A percentile compares a stretch with the other conserved stretches of the same genome.
phyloP scores from a whole-genome alignment of 1,284 basidiomycete species.

The Thelephora terrestris region DNA sequence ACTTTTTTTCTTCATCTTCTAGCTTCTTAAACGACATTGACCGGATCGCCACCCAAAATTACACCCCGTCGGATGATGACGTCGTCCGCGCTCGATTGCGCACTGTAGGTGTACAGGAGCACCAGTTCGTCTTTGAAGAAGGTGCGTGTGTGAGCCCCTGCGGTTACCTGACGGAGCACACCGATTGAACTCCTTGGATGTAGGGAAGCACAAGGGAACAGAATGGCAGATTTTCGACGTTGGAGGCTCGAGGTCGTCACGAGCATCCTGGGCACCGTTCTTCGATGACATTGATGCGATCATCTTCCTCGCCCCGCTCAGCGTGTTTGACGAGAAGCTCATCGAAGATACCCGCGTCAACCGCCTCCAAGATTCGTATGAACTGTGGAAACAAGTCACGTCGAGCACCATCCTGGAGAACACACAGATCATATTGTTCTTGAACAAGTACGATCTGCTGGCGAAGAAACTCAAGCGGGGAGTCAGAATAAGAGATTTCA shows the following conservation, averaged over 20 bases:
- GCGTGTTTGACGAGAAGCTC: conserved; percentile 55
- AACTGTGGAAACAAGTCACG: conserved; percentile 51
- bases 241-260: conserved; percentile 26
- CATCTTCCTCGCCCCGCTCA: conserved; percentile 63
- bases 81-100: conserved; percentile 58
- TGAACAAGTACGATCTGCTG: conserved; percentile 57
- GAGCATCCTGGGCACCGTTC: conserved; percentile 38
- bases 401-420: conserved; percentile 44
- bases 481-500: conserved; percentile 22
- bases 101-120: conserved; percentile 30
- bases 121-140: conserved; percentile 23
- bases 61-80: conserved; percentile 62
- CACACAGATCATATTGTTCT: conserved; percentile 49
- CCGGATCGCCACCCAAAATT: conserved; percentile 47
- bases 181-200: background rate
- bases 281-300: conserved; percentile 65
- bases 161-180: background rate
- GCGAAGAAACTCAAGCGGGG: conserved; percentile 26
- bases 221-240: conserved; percentile 33
- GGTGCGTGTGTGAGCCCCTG: conserved; percentile 9
- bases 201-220: conserved; percentile 4
- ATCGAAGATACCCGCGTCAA: conserved; percentile 50
- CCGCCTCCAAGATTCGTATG: conserved; percentile 55
- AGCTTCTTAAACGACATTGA: conserved; percentile 52
- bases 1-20: conserved; percentile 1